phyloP scores from a whole-genome alignment of 768 basidiomycete species.

The Leucosporidium creatinivorum region DNA sequence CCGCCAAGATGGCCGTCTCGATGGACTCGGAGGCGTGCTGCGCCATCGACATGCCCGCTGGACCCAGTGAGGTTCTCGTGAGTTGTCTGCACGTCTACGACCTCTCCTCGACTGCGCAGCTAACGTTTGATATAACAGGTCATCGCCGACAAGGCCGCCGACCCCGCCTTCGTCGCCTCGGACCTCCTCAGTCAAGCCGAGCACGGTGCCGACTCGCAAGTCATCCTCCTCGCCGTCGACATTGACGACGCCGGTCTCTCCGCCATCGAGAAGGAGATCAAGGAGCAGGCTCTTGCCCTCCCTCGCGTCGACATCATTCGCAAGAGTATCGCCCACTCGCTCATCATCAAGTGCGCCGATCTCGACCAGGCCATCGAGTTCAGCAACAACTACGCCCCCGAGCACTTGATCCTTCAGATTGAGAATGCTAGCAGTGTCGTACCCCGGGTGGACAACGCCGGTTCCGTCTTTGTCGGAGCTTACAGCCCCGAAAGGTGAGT shows the following conservation, averaged over 20 bases:
- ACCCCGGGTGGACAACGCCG: conserved; percentile 73
- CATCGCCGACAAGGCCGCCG: conserved; percentile 79
- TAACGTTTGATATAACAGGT: conserved; percentile 51
- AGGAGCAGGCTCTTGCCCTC: conserved; percentile 74
- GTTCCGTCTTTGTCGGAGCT: conserved; percentile 90
- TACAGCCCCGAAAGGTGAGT: conserved; percentile 87
- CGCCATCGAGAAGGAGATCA: conserved; percentile 76
- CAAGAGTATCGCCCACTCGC: conserved; percentile 78
- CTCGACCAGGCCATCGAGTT: conserved; percentile 74
- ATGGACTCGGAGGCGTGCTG: conserved; percentile 96
- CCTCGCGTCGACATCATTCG: conserved; percentile 84
- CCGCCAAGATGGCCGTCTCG: conserved; percentile 98
- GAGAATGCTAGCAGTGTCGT: conserved; percentile 62
- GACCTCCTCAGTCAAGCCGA: conserved; percentile 97
- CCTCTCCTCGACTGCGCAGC: not conserved
- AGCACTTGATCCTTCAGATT: conserved; percentile 90
- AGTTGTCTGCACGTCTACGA: conserved; percentile 41
- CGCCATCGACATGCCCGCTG: conserved; percentile 98
- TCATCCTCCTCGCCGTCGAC: conserved; percentile 77
- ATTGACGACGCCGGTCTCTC: conserved; percentile 53
- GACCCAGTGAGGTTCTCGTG: conserved; percentile 93
- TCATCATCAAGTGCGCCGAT: conserved; percentile 67
- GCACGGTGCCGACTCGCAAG: conserved; percentile 96
- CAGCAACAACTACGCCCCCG: conserved; percentile 96
- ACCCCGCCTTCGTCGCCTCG: conserved; percentile 86